Base-by-base conservation (phyloP, 768 basidiomycete species). In the Fibroporia radiculosa region DNA sequence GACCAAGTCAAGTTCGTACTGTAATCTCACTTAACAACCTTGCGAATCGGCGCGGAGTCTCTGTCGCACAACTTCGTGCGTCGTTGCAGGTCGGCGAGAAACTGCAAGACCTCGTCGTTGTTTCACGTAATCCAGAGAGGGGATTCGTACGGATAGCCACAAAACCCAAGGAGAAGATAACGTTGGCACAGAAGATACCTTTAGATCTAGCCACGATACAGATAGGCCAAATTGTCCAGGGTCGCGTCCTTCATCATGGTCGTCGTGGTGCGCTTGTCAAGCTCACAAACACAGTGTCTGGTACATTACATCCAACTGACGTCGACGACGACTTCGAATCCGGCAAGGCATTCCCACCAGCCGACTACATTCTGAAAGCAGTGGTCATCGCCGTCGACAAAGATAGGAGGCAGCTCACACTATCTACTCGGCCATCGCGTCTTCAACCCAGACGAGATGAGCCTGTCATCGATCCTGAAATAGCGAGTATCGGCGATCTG, bases 1-100 rank as follows among this genome's bases (percentile, higher is more conserved):
- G 79, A 44, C 82, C 84, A 1, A 78, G 77, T 3, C 70, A 77
- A 53, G 71, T 84, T 32, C 80, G 80, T 29, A 92, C 89, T 0
- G 72, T 97, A 20, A 66, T 97, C n/a, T 91, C 93, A 0, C 67
- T 96, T 50, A 84, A 84, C 58, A 87, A 86, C 51, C 69, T 97
- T 46, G 92, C 93, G 10, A 91, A 89, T 52, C 78, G 84, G 52
- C 78, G 86, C 27, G 71, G 67, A 23, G 61, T 78, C n/a, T 70
- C 82, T 1, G 65, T 84, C 14, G 67, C 81, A 20, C 84, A 87
- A 55, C 68, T 93, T 19, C 77, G 78, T 20, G 63, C 66, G 2
- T 62, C 66, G 6, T 65, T 97, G 38, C 78, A 82, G 52, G 66
- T 69, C 6, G 89, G 88, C 10, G 84, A 88, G 36, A 70, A 68